Conservation (phyloP, 495 filamentous ascomycete species). For the Penicillium crystallinum region DNA sequence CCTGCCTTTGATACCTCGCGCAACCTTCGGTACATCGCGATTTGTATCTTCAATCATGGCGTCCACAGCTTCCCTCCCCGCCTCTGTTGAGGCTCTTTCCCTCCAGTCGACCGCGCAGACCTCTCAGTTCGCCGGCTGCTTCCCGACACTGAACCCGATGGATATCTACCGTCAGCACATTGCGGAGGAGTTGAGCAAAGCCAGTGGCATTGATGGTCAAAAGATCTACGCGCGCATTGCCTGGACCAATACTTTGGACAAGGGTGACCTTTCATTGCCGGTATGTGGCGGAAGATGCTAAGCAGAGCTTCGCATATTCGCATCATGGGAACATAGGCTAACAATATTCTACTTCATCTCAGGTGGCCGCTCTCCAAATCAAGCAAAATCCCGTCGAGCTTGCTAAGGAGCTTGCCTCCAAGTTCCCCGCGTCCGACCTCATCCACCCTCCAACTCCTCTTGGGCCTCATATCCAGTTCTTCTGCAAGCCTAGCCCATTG, state of each 20-base stretch:
- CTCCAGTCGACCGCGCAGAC: conserved; percentile 36
- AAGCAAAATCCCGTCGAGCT: conserved; percentile 77
- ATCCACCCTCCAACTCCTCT: conserved; percentile 58
- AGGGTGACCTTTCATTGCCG: conserved; percentile 80
- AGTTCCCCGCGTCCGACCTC: conserved; percentile 75
- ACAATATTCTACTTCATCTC: background rate
- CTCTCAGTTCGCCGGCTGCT: conserved; percentile 43
- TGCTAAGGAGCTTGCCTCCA: conserved; percentile 62
- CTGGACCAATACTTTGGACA: conserved; percentile 82
- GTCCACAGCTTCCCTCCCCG: conserved; percentile 27
- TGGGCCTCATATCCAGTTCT: conserved; percentile 76
- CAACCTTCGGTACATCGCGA: conserved; percentile 6
- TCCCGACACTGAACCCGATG: conserved; percentile 71
- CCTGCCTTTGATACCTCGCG: conserved; percentile 14
- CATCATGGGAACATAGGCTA: background rate
- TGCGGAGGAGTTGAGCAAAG: conserved; percentile 63
- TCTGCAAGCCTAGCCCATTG: conserved; percentile 60
- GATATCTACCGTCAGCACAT: conserved; percentile 88
- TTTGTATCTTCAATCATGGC: conserved; percentile 25
- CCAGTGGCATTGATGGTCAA: conserved; percentile 64
- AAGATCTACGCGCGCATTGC: conserved; percentile 73
- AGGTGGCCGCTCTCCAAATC: conserved; percentile 68
- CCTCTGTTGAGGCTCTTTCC: conserved; percentile 36
- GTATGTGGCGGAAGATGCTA: conserved; percentile 28
- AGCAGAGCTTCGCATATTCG: conserved; percentile 1